Evolutionary conservation across 2,329 filamentous ascomycete species (phyloP).

Genomic region (Botryotinia calthae): DNA sequence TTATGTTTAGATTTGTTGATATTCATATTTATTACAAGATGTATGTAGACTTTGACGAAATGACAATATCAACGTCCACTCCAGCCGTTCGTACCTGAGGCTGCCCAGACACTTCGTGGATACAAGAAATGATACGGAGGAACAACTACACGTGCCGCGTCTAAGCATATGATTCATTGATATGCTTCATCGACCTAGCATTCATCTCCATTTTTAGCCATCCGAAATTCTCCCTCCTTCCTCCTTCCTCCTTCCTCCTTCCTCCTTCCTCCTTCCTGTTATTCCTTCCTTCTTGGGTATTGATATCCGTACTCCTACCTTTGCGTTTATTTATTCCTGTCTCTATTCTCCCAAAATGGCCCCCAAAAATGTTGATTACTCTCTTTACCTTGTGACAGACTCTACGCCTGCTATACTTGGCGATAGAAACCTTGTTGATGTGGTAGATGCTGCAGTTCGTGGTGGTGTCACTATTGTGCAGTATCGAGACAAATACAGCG

Average conservation of each 20-base stretch:
- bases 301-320: neutral
- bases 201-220: neutral
- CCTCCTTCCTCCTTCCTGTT: neutral
- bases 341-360: slow-evolving; percentile 33
- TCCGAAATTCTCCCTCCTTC: neutral
- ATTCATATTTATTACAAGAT: neutral
- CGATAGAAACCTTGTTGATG: slow-evolving; percentile 62
- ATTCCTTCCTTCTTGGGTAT: neutral
- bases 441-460: slow-evolving; percentile 72
- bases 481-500: slow-evolving; percentile 82
- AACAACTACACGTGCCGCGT: neutral
- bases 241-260: neutral
- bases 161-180: neutral
- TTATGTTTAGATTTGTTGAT: no score
- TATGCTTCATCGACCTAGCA: neutral
- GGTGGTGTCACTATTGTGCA: slow-evolving; percentile 87
- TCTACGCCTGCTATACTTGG: slow-evolving; percentile 83
- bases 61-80: neutral
- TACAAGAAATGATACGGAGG: neutral
- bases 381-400: slow-evolving; percentile 89
- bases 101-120: neutral
- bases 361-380: slow-evolving; percentile 62
- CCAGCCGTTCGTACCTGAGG: no score
- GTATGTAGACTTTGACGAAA: neutral
- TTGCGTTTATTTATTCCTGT: neutral